Conservation (phyloP, 2,329 filamentous ascomycete species). For the Alternaria sp. region DNA sequence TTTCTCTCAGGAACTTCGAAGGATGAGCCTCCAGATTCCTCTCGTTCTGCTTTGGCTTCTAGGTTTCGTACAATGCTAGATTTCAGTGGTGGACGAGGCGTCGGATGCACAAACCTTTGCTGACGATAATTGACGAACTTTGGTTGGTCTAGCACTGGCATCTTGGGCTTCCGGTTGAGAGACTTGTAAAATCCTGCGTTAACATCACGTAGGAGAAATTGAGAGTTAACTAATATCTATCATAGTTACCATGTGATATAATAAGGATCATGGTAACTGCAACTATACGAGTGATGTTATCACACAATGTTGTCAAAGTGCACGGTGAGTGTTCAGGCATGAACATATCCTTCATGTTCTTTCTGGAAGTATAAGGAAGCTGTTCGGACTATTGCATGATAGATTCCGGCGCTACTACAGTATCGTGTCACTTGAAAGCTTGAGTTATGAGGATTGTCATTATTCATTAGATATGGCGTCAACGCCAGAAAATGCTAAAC, state of each 20-base stretch:
- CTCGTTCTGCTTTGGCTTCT: background rate
- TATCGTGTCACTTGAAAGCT: background rate
- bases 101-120: background rate
- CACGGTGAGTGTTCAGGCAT: background rate
- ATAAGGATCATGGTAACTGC: background rate
- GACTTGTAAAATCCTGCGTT: background rate
- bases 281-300: background rate
- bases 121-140: background rate
- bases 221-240: background rate
- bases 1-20: background rate
- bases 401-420: background rate
- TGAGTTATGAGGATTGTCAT: background rate
- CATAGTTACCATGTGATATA: background rate
- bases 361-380: background rate
- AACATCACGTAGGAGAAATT: background rate
- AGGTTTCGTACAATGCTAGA: background rate
- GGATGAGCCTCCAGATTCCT: background rate
- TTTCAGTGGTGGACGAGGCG: background rate
- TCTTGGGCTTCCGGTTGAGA: background rate
- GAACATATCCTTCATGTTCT: background rate
- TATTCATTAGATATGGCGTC: slow-evolving; percentile 3
- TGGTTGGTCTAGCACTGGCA: background rate
- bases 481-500: background rate
- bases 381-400: background rate
- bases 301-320: background rate